phyloP scores from a whole-genome alignment of 768 basidiomycete genomes.

The Leucocoprinus leucothites region DNA sequence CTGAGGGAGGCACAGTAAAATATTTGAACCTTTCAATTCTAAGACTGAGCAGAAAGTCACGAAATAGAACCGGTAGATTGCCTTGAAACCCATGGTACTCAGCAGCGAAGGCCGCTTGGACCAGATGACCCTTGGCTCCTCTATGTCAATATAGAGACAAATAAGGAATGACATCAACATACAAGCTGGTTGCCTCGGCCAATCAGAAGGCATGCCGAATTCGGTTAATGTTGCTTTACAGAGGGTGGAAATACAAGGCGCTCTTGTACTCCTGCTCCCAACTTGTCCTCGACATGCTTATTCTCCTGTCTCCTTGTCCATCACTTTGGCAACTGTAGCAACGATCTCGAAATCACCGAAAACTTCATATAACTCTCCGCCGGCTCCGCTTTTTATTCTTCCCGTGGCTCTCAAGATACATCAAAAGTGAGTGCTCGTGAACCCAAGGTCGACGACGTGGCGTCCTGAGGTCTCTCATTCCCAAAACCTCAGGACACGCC shows the following conservation, averaged over 20 bases:
- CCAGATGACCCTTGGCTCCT: neutral
- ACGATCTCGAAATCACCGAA: neutral
- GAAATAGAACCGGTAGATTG: neutral
- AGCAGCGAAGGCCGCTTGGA: neutral
- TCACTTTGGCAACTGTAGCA: slow-evolving; percentile 4
- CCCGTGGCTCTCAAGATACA: neutral
- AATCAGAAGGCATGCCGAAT: neutral
- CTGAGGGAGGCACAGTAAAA: too few species aligned
- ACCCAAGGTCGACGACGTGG: neutral
- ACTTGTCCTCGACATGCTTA: slow-evolving; percentile 11
- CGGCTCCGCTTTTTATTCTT: neutral
- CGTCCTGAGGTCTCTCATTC: neutral
- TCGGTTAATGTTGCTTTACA: slow-evolving; percentile 2
- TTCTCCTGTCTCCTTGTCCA: slow-evolving; percentile 1
- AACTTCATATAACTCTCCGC: neutral
- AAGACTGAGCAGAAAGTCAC: too few species aligned
- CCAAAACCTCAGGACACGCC: neutral
- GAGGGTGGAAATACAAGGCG: slow-evolving; percentile 7
- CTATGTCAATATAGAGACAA: neutral
- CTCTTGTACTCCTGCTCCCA: slow-evolving; percentile 3
- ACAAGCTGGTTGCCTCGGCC: neutral
- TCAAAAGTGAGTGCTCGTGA: neutral
- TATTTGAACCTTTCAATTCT: too few species aligned
- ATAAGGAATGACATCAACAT: neutral
- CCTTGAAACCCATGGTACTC: neutral